Base-by-base conservation (phyloP, 805 yeast species). In the Cyberlindnera euphorbiae region DNA sequence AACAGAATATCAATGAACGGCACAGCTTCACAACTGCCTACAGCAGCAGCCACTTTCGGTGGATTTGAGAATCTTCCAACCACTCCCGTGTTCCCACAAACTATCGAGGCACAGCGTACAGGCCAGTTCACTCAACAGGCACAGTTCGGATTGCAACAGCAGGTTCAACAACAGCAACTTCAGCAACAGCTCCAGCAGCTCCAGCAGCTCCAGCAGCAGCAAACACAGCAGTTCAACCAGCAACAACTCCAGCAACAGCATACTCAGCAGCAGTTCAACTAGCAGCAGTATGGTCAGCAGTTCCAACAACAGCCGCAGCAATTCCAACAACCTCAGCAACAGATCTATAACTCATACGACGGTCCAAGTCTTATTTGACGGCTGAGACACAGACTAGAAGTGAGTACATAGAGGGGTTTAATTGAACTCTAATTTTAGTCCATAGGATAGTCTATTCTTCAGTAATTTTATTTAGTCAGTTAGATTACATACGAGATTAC, bases 41-140 rank as follows among this genome's bases (percentile, higher is more conserved):
- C 62, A 67, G 12, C 82, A 75, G 50, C 13, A n/a, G 36, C 71
- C 2, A 80, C 87, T 2, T 82, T 86, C 23, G 90, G 89, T 4
- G 90, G 89, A 0, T 66, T 79, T 41, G 89, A 82, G 52, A 63
- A 64, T 33, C 56, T 81, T 29, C 80, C 80, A 8, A 81, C 88
- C 1, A 61, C 73, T 4, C 74, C 87, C 3, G 83, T 79, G 8
- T 82, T 80, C 49, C 86, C 85, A 0, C 77, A 78, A 47, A 77
- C 84, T 8, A 75, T 73, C 47, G 62, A 60, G 35, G 67, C 62
- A 22, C 59, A 52, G 21, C 50, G 50, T 17, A 54, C 56, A 3
- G 63, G 62, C 14, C 67, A 62, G 35, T 58, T 56, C 27, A 64
- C 63, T 36, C 59, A 50, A 27, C 60, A 62, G 38, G 75, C 76